Base-by-base conservation (phyloP, 1,139 yeast species). In the Petasospora rhodanensis region DNA sequence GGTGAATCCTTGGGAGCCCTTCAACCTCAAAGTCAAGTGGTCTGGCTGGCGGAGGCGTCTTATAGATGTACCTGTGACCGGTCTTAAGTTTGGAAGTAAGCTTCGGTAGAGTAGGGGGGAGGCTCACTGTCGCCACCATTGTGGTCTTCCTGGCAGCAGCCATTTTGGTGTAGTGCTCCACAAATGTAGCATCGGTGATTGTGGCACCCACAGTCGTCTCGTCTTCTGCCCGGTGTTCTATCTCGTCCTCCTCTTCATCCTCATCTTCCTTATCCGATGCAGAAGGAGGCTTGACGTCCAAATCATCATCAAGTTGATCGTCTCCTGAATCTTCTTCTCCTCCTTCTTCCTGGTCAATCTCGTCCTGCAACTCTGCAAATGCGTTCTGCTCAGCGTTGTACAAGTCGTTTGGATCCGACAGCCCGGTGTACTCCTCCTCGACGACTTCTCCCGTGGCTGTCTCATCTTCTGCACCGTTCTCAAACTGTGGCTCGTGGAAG, bases 1-100 rank as follows among this genome's bases (percentile, higher is more conserved):
- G 80, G 14, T 76, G 68, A 9, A 74, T 59, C 41, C 70, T 64
- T 2, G 81, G 68, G 6, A 70, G 46, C 0, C 78, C 79, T 21
- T 55, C 47, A 0, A 55, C 49, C 18, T 69, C 72, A 24, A 80
- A 61, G 12, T 60, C 52, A 1, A 72, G 57, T 8, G 47, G 50
- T 9, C n/a, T n/a, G n/a, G 30, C 24, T 12, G 55, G 47, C 2
- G 54, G 46, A 2, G 53, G 54, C 0, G 52, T 50, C 3, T 22
- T 31, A 24, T 44, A 46, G 1, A 34, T 19, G 21, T 26, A 37
- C 22, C 42, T 29, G n/a, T n/a, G n/a, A n/a, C n/a, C n/a, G n/a
- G n/a, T n/a, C n/a, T n/a, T n/a, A n/a, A n/a, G n/a, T n/a, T n/a
- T n/a, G n/a, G n/a, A n/a, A n/a, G n/a, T n/a, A n/a, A n/a, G n/a